Percentiles rank a stretch among this genome's conserved stretches.
Conservation (phyloP, 2,329 filamentous ascomycete genomes). For the Botryosphaeria dothidea region DNA sequence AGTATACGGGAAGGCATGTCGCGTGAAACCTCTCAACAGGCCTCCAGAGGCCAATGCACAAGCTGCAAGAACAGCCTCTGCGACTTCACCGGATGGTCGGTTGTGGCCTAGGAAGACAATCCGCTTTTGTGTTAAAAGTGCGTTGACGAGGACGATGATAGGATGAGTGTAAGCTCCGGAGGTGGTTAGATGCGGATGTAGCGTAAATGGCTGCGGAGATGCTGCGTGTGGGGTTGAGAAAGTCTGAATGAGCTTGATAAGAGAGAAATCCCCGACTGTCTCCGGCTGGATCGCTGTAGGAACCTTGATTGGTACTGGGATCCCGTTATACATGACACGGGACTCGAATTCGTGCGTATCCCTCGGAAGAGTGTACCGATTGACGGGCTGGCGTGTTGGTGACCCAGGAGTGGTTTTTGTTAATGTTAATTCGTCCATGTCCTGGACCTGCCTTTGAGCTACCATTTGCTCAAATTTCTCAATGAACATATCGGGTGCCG, state of each 20-base stretch:
- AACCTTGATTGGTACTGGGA: conserved; percentile 95
- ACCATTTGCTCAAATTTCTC: conserved; percentile 98
- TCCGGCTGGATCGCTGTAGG: conserved; percentile 92
- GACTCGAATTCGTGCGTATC: conserved; percentile 99
- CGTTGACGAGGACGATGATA: conserved; percentile 92
- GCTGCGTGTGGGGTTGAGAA: conserved; percentile 84
- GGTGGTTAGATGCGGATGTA: conserved; percentile 91
- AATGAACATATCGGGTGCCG: conserved; percentile 93
- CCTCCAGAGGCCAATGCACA: conserved; percentile 92
- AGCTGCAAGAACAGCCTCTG: conserved; percentile 95
- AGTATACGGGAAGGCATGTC: conserved; percentile 96
- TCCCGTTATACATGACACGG: conserved; percentile 91
- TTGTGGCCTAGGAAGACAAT: conserved; percentile 96
- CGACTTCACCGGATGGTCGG: conserved; percentile 91
- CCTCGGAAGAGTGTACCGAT: conserved; percentile 73
- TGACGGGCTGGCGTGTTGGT: conserved; percentile 60
- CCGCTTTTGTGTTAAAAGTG: conserved; percentile 91
- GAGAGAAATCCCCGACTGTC: conserved; percentile 94
- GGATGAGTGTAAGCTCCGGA: conserved; percentile 88
- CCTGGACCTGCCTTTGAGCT: conserved; percentile 73
- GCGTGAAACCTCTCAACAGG: conserved; percentile 87
- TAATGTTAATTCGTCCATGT: conserved; percentile 34
- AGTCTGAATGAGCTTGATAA: conserved; percentile 95
- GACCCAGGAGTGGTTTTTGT: conserved; percentile 27
- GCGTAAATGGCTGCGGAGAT: conserved; percentile 77